Conservation (phyloP, 2,329 filamentous ascomycete genomes). For the Aureobasidium melanogenum region DNA sequence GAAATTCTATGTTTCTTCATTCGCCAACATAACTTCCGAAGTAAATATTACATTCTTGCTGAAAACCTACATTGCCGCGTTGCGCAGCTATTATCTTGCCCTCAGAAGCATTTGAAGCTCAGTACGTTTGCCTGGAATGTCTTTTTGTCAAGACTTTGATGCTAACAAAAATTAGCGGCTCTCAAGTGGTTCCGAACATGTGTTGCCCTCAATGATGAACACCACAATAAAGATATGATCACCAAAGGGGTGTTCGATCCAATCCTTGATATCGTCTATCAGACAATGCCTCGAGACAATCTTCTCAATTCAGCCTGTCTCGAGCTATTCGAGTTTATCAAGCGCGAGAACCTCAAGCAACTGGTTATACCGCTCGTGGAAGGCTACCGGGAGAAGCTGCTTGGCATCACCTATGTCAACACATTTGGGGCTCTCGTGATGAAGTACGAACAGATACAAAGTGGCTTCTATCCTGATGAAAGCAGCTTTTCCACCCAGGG, state of each 20-base stretch:
- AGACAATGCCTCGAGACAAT: constrained; percentile 86
- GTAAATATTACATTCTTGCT: constrained; percentile 77
- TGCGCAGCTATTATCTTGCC: constrained; percentile 69
- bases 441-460: constrained; percentile 71
- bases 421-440: constrained; percentile 70
- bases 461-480: constrained; percentile 51
- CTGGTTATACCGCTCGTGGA: constrained; percentile 77
- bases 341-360: constrained; percentile 66
- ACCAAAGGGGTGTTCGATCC: constrained; percentile 74
- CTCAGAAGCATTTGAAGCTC: constrained; percentile 87
- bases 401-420: constrained; percentile 70
- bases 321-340: constrained; percentile 88
- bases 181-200: constrained; percentile 90
- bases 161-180: constrained; percentile 49
- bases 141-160: constrained; percentile 2
- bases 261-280: constrained; percentile 72
- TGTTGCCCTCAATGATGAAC: constrained; percentile 78
- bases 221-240: constrained; percentile 77
- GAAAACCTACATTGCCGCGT: constrained; percentile 72
- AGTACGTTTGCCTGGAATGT: constrained; percentile 45
- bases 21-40: constrained; percentile 75
- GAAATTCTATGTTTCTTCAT: constrained; percentile 94
- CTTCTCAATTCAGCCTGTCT: constrained; percentile 87
- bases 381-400: constrained; percentile 69
- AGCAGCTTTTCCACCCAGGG: constrained; percentile 60